Conservation (phyloP, 2,329 filamentous ascomycete genomes). For the Metarhizium robertsii region DNA sequence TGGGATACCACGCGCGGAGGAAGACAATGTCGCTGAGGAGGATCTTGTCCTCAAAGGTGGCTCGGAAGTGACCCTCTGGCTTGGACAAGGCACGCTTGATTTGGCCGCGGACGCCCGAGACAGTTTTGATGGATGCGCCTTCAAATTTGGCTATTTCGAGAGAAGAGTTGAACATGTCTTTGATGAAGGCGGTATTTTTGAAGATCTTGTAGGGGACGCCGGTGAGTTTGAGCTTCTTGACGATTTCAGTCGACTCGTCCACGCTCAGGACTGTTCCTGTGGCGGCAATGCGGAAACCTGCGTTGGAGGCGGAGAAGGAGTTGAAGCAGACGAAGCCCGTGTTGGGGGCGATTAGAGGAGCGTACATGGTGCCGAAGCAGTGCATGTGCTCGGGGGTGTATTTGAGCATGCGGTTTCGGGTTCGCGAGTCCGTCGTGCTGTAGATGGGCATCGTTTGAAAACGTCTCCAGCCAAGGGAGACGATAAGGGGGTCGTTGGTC, state of each 20-base stretch:
- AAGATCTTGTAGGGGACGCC: conserved; percentile 95
- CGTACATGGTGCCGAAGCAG: conserved; percentile 93
- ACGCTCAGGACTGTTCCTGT: conserved; percentile 91
- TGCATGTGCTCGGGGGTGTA: conserved; percentile 99
- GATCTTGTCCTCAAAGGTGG: conserved; percentile 98
- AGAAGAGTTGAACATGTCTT: conserved; percentile 91
- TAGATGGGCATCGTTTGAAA: conserved; percentile 92
- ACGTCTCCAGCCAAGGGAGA: conserved; percentile 90
- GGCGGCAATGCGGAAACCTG: conserved; percentile 88
- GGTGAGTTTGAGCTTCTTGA: conserved; percentile 98
- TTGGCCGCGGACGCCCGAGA: conserved; percentile 89
- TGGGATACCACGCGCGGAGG: conserved; percentile 90
- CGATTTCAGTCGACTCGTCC: conserved; percentile 92
- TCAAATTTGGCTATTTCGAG: conserved; percentile 98
- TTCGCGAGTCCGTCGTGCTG: conserved; percentile 88
- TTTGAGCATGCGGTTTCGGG: conserved; percentile 94
- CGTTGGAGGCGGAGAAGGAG: conserved; percentile 72
- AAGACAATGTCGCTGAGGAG: conserved; percentile 96
- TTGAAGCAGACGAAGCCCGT: conserved; percentile 94
- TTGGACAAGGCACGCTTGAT: conserved; percentile 93
- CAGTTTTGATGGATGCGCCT: conserved; percentile 89
- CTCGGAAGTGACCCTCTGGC: conserved; percentile 90
- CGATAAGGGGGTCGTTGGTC: conserved; percentile 93
- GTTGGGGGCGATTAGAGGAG: conserved; percentile 88
- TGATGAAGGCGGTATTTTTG: conserved; percentile 98